phyloP scores from a whole-genome alignment of 2,329 filamentous ascomycete genomes.

The Diplodia scrobiculata region DNA sequence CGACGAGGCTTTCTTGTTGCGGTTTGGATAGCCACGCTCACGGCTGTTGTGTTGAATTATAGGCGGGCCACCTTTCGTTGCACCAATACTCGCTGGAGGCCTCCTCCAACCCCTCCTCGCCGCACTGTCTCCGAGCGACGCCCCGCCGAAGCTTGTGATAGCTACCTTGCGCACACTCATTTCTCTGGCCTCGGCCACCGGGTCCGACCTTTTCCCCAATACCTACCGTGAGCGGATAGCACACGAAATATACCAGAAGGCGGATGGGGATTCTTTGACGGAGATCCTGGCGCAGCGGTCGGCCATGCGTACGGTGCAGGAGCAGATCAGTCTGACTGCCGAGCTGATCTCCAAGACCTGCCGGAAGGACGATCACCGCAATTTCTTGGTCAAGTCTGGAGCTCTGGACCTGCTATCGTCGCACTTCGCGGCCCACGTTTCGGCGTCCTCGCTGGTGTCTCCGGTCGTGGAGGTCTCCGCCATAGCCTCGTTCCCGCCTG shows the following conservation, averaged over 20 bases:
- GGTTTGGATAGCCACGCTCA: not conserved
- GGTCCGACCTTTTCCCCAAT: slow-evolving; percentile 57
- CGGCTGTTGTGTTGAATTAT: slow-evolving; percentile 12
- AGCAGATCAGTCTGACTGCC: slow-evolving; percentile 64
- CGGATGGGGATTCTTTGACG: slow-evolving; percentile 64
- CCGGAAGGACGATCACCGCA: slow-evolving; percentile 68
- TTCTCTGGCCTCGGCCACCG: slow-evolving; percentile 64
- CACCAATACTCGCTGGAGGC: slow-evolving; percentile 68
- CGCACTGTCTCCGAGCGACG: slow-evolving; percentile 66
- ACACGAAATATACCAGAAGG: slow-evolving; percentile 61
- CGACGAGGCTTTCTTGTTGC: not conserved
- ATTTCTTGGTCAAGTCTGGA: slow-evolving; percentile 69
- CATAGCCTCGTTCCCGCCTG: slow-evolving; percentile 49
- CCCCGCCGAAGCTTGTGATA: slow-evolving; percentile 67
- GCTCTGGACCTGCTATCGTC: slow-evolving; percentile 77
- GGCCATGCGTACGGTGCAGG: slow-evolving; percentile 56
- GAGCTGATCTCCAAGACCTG: slow-evolving; percentile 65
- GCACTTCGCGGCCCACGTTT: slow-evolving; percentile 58
- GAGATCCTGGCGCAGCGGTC: slow-evolving; percentile 66
- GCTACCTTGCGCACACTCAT: slow-evolving; percentile 74
- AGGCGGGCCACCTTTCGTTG: slow-evolving; percentile 80
- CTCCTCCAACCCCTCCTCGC: slow-evolving; percentile 70
- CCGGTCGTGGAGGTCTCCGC: slow-evolving; percentile 34
- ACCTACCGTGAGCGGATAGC: slow-evolving; percentile 32
- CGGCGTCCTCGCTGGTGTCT: slow-evolving; percentile 34